These are phyloP conservation scores for Blastocrithidia nonstop DNA, from an alignment of 208 protist genomes.

Conservation along the genomic window DNA sequence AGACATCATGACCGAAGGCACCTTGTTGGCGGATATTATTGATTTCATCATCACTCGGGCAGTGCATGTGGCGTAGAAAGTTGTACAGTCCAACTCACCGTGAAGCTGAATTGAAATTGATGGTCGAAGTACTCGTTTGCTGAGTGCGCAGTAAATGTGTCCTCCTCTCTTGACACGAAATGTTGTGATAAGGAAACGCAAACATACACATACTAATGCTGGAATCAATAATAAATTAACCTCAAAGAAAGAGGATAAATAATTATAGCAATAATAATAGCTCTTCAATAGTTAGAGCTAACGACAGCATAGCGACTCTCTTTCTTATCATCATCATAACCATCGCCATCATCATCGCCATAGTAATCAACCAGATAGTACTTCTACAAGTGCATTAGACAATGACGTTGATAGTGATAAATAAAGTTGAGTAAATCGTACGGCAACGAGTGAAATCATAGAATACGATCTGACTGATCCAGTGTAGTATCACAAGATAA, in stretches of 20 bases:
- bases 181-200: background rate
- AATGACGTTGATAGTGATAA: constrained; percentile 7
- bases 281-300: too few relatives aligned
- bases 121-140: constrained; percentile 42
- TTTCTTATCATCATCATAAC: too few relatives aligned
- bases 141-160: constrained; percentile 35
- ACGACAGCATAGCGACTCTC: too few relatives aligned
- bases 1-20: constrained; percentile 48
- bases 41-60: constrained; percentile 66
- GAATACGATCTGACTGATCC: constrained; percentile 7
- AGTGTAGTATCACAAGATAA: constrained; percentile 34
- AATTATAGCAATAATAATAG: constrained; percentile 1
- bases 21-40: constrained; percentile 62
- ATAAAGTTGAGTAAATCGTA: too few relatives aligned
- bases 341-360: too few relatives aligned
- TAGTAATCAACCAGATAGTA: too few relatives aligned
- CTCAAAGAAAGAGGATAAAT: background rate
- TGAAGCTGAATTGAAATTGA: constrained; percentile 75
- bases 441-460: too few relatives aligned
- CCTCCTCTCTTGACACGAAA: constrained; percentile 62
- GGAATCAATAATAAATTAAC: background rate
- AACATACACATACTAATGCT: background rate
- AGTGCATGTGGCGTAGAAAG: constrained; percentile 52
- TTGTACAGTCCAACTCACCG: constrained; percentile 7
- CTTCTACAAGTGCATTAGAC: background rate